These are phyloP conservation scores for Rosa hybrid DNA, from an alignment of 331 rosid species.

Conservation along the genomic window DNA sequence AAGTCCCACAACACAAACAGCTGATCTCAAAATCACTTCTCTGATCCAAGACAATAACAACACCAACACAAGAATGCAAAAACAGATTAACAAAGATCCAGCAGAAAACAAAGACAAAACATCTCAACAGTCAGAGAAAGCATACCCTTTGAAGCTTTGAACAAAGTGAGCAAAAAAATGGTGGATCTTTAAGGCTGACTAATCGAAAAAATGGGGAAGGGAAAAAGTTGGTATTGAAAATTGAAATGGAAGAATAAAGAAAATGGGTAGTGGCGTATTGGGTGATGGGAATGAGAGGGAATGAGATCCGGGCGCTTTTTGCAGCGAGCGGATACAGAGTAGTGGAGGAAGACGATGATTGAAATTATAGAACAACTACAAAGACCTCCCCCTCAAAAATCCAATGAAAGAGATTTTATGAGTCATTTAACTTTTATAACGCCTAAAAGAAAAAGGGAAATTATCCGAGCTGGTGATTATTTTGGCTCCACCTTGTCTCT, in stretches of 20 bases:
- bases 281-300: not conserved
- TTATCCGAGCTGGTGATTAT: constrained; percentile 48
- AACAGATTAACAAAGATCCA: constrained; percentile 21
- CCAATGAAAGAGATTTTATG: constrained; percentile 20
- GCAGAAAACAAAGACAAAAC: constrained; percentile 14
- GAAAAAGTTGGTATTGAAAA: constrained; percentile 1
- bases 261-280: constrained; percentile 24
- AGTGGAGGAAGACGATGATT: constrained; percentile 25
- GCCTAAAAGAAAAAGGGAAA: not conserved
- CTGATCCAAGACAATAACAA: constrained; percentile 1
- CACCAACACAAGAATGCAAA: constrained; percentile 1
- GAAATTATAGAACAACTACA: constrained; percentile 9
- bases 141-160: constrained; percentile 37
- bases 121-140: constrained; percentile 7
- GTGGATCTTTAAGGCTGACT: constrained; percentile 45
- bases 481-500: constrained; percentile 34
- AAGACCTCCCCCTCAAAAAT: constrained; percentile 4
- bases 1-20: constrained; percentile 1
- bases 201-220: not conserved
- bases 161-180: constrained; percentile 29
- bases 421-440: constrained; percentile 1
- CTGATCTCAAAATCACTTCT: not conserved
- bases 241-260: not conserved
- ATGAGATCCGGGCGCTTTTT: constrained; percentile 27
- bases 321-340: constrained; percentile 30